Conservation (phyloP, 2,329 filamentous ascomycete genomes). For the Aspergillus sp. region DNA sequence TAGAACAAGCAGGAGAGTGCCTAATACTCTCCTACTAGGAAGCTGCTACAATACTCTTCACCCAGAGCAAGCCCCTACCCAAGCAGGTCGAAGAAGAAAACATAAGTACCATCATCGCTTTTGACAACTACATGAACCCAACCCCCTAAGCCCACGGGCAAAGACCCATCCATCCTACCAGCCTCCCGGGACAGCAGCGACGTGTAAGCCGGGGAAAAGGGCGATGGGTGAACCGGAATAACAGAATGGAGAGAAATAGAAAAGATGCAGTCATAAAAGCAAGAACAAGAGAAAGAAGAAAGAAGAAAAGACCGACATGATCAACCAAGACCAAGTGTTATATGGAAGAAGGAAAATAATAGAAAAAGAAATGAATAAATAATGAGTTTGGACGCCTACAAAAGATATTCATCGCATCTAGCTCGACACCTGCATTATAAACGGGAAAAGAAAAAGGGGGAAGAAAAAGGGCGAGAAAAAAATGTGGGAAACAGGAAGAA, state of each 20-base stretch:
- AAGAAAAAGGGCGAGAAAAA: constrained; percentile 1
- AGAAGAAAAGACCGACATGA: background rate
- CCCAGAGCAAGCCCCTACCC: too few species aligned
- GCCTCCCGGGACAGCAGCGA: constrained; percentile 2
- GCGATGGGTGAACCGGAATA: background rate
- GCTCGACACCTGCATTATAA: constrained; percentile 21
- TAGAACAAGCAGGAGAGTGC: too few species aligned
- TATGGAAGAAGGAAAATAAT: constrained; percentile 3
- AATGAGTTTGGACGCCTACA: constrained; percentile 11
- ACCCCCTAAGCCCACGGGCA: background rate
- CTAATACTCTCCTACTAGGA: too few species aligned
- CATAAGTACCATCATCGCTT: background rate
- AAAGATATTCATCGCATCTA: constrained; percentile 22
- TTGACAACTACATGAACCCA: constrained; percentile 5
- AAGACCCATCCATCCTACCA: background rate
- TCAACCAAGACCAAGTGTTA: background rate
- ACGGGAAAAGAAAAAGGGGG: constrained; percentile 8
- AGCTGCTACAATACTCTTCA: too few species aligned
- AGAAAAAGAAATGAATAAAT: constrained; percentile 6
- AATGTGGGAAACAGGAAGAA: background rate
- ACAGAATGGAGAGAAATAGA: background rate
- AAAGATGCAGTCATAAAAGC: constrained; percentile 6
- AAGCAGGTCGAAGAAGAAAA: background rate
- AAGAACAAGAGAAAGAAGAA: background rate
- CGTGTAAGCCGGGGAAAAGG: background rate